Percentiles rank a stretch among this genome's conserved stretches.
phyloP scores from a whole-genome alignment of 257 asterid genomes.

The Nicotiana paniculata region DNA sequence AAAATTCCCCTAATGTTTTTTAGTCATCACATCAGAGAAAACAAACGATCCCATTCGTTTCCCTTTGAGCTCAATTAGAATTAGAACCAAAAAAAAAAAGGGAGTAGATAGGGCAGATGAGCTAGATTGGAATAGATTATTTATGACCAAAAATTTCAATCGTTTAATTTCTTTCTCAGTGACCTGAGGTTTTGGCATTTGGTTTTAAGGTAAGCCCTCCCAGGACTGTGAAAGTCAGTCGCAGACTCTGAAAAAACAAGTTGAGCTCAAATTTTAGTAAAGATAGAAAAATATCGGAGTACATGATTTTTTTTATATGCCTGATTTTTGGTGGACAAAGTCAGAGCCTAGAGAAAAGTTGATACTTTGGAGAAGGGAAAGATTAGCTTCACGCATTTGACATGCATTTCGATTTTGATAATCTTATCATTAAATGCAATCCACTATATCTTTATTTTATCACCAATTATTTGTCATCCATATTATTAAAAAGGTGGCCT shows the following conservation, averaged over 20 bases:
- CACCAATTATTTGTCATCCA: neutral
- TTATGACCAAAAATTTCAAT: neutral
- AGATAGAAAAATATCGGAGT: too few species aligned
- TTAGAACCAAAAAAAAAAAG: neutral
- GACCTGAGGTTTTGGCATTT: too few species aligned
- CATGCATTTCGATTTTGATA: neutral
- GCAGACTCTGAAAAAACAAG: neutral
- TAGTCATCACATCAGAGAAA: neutral
- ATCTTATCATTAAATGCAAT: neutral
- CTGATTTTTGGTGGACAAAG: neutral
- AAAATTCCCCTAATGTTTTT: neutral
- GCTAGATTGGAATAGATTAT: neutral
- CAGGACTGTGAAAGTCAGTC: neutral
- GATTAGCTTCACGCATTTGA: slow-evolving; percentile 4
- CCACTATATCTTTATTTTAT: neutral
- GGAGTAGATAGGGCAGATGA: neutral
- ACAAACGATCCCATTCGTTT: neutral
- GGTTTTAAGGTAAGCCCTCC: too few species aligned
- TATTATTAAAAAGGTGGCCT: neutral
- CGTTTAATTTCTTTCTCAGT: too few species aligned
- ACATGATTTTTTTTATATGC: neutral
- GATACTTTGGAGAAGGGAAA: neutral
- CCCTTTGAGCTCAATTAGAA: neutral
- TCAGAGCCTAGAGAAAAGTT: too few species aligned
- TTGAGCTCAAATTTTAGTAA: neutral